Conservation (phyloP, 108 stramenopile species). For the Conticribra guillardii region DNA sequence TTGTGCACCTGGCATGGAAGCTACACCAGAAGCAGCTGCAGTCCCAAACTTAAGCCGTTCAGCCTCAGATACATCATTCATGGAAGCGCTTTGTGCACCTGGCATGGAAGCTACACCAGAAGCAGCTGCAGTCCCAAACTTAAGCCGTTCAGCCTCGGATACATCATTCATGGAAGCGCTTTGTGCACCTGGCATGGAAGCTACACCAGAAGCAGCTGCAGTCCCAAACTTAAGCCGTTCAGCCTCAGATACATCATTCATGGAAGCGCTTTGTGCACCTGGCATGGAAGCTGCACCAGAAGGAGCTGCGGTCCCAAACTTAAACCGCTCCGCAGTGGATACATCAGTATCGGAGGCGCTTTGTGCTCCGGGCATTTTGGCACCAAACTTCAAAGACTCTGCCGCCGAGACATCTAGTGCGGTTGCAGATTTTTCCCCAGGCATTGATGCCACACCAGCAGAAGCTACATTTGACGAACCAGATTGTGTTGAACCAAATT, state of each 20-base stretch:
- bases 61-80: too few species aligned
- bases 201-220: too few species aligned
- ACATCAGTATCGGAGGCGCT: neutral
- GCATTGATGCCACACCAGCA: neutral
- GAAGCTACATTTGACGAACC: neutral
- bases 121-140: too few species aligned
- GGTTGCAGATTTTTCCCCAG: conserved; percentile 1
- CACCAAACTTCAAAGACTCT: conserved; percentile 14
- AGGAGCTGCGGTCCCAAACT: neutral
- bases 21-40: too few species aligned
- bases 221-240: conserved; percentile 11
- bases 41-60: too few species aligned
- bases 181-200: too few species aligned
- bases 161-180: neutral
- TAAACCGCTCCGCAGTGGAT: neutral
- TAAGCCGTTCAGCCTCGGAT: too few species aligned
- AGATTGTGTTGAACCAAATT: too few species aligned
- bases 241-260: neutral
- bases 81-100: too few species aligned
- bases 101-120: conserved; percentile 9
- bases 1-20: too few species aligned
- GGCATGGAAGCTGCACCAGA: neutral
- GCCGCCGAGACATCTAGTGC: conserved; percentile 10
- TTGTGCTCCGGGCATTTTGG: neutral
- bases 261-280: neutral